Evolutionary conservation across 345 rosid genomes (phyloP).

Genomic region (Turnera subulata): DNA sequence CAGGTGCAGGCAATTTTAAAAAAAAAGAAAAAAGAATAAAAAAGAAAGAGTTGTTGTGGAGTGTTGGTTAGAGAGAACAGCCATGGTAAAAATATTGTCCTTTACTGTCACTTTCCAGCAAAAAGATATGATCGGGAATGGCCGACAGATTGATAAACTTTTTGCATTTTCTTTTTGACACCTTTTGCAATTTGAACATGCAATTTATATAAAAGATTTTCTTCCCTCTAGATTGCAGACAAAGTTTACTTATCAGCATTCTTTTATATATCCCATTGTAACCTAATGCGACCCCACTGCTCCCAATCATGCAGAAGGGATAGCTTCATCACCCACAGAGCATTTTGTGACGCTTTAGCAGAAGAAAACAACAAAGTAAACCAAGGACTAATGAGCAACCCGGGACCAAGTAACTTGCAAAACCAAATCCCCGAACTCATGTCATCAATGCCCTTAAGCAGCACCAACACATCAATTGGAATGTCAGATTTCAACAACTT

Average conservation of each 20-base stretch:
- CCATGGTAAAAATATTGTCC: neutral
- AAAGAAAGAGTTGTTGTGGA: no score
- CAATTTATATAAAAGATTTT: neutral
- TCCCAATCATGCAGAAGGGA: no score
- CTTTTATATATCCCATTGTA: no score
- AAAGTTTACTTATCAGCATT: neutral
- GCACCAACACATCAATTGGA: constrained; percentile 22
- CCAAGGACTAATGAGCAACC: constrained; percentile 39
- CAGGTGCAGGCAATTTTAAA: no score
- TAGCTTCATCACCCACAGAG: no score
- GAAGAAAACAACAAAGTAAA: no score
- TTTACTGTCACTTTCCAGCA: neutral
- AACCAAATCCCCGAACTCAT: constrained; percentile 44
- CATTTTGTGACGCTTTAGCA: no score
- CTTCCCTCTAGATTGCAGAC: neutral
- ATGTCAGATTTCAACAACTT: constrained; percentile 38
- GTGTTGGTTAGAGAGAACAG: neutral
- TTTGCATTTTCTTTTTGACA: constrained; percentile 31
- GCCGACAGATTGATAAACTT: constrained; percentile 31
- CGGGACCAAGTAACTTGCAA: constrained; percentile 30
- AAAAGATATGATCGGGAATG: constrained; percentile 15
- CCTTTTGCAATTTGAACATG: constrained; percentile 18
- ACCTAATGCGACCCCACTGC: no score
- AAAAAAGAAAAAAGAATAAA: no score
- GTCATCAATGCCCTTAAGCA: constrained; percentile 31